Evolutionary conservation across 768 basidiomycete genomes (phyloP).

Genomic region (Amanita phalloides): DNA sequence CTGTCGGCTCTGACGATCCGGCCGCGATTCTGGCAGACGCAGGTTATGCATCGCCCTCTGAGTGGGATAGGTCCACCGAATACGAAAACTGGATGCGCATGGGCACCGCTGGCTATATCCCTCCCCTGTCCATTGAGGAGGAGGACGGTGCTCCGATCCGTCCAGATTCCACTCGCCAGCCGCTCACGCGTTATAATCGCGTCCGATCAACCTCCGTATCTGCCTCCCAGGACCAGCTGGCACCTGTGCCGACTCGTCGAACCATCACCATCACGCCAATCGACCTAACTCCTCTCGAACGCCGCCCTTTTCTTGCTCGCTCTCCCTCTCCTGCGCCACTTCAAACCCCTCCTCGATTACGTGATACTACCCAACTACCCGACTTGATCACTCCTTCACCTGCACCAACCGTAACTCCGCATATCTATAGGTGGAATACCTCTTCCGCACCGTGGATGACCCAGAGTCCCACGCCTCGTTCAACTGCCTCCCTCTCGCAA

Average conservation of each 20-base stretch:
- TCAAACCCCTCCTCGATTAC: conserved; percentile 15
- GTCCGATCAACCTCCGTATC: conserved; percentile 13
- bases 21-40: conserved; percentile 26
- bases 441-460: conserved; percentile 18
- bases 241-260: conserved; percentile 13
- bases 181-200: conserved; percentile 2
- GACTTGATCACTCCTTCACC: conserved; percentile 37
- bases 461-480: conserved; percentile 22
- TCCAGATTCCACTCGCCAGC: background rate
- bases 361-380: conserved; percentile 14
- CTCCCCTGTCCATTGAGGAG: conserved; percentile 2
- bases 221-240: conserved; percentile 11
- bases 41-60: conserved; percentile 16
- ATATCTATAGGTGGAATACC: conserved; percentile 44
- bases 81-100: conserved; percentile 3
- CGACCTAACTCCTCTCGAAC: conserved; percentile 18
- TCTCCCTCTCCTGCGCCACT: conserved; percentile 19
- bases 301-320: conserved; percentile 11
- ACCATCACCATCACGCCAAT: conserved; percentile 26
- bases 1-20: conserved; percentile 30
- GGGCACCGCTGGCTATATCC: background rate
- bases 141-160: background rate
- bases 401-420: conserved; percentile 43
- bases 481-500: background rate
- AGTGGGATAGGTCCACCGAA: conserved; percentile 12